These are phyloP conservation scores for Acanthochlamys bracteata DNA, from an alignment of 106 monocot species.

Conservation along the genomic window DNA sequence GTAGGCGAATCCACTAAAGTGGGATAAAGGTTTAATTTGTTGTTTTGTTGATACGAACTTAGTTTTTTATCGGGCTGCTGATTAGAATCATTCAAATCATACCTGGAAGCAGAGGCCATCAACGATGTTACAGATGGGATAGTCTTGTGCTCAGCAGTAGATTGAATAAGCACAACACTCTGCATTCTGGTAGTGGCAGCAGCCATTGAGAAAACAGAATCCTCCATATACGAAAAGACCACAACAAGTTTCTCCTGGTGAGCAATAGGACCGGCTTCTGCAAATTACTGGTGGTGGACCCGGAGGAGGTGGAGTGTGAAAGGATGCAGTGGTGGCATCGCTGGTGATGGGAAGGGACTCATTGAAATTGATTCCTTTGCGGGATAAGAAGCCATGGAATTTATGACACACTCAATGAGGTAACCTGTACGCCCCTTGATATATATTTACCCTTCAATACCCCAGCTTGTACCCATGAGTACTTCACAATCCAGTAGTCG, in stretches of 20 bases:
- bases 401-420: constrained; percentile 37
- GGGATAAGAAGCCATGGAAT: constrained; percentile 45
- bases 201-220: constrained; percentile 32
- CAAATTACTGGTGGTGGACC: constrained; percentile 27
- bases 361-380: constrained; percentile 25
- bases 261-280: constrained; percentile 30
- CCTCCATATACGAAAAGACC: constrained; percentile 24
- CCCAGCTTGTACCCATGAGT: constrained; percentile 46
- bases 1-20: no score
- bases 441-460: constrained; percentile 39
- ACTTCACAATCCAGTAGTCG: constrained; percentile 56
- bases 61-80: no score
- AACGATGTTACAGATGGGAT: constrained; percentile 37
- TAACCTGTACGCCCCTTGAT: constrained; percentile 27
- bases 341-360: constrained; percentile 19
- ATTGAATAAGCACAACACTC: constrained; percentile 25
- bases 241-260: constrained; percentile 38
- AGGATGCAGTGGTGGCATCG: constrained; percentile 9
- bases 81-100: no score
- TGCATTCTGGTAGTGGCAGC: constrained; percentile 38
- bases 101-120: constrained; percentile 44
- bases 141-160: constrained; percentile 47
- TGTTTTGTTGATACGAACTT: no score
- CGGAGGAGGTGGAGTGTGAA: constrained; percentile 21
- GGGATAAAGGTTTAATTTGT: no score